phyloP scores from a whole-genome alignment of 2,329 filamentous ascomycete species.

The Fusarium coicis region DNA sequence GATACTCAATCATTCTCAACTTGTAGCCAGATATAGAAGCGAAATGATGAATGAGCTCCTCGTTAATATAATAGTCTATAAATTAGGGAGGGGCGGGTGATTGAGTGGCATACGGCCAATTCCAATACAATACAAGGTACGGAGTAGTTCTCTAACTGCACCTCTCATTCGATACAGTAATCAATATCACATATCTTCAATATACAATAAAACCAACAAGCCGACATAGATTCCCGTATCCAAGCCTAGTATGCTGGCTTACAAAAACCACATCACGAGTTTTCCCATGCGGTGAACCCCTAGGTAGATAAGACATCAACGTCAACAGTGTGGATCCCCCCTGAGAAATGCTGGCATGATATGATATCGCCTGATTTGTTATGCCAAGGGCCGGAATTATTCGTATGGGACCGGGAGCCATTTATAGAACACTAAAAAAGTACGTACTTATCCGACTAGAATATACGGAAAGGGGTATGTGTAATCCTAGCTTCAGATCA shows the following conservation, averaged over 20 bases:
- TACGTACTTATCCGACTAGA: slow-evolving; percentile 39
- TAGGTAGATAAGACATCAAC: not conserved
- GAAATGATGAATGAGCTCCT: not conserved
- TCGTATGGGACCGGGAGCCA: slow-evolving; percentile 7
- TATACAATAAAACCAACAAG: not conserved
- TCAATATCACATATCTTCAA: not conserved
- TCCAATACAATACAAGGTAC: not conserved
- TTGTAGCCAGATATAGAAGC: not conserved
- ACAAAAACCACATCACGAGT: not conserved
- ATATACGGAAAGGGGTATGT: slow-evolving; percentile 45
- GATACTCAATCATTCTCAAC: not conserved
- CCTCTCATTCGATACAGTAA: not conserved
- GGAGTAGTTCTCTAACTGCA: not conserved
- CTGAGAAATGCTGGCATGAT: slow-evolving; percentile 14
- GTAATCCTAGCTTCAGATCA: slow-evolving; percentile 38
- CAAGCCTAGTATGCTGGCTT: not conserved
- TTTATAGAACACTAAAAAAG: slow-evolving; percentile 30
- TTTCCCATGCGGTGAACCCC: slow-evolving; percentile 12
- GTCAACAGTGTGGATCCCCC: slow-evolving; percentile 5
- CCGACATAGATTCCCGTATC: slow-evolving; percentile 1
- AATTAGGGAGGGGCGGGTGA: not conserved
- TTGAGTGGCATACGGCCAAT: not conserved
- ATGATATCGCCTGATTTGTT: slow-evolving; percentile 19
- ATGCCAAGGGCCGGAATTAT: slow-evolving; percentile 5
- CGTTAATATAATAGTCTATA: not conserved